Evolutionary conservation across 2,329 filamentous ascomycete genomes (phyloP).

Genomic region (Pseudovirgaria hyperparasitica): DNA sequence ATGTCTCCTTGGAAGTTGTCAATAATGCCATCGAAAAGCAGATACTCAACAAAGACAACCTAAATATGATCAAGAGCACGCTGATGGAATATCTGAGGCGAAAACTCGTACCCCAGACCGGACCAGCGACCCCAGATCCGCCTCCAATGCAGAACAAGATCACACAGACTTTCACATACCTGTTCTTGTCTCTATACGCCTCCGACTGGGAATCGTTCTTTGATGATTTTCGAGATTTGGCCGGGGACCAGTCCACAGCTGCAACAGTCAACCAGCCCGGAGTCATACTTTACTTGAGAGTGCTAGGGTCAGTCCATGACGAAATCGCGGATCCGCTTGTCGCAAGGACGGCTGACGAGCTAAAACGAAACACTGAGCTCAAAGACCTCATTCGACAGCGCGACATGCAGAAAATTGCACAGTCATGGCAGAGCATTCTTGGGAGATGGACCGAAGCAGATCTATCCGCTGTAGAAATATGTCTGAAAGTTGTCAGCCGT

Average conservation of each 20-base stretch:
- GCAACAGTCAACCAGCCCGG: conserved; percentile 58
- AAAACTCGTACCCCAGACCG: conserved; percentile 49
- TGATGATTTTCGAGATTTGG: conserved; percentile 74
- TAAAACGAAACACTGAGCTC: conserved; percentile 74
- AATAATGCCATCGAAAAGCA: conserved; percentile 82
- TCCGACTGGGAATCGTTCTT: conserved; percentile 82
- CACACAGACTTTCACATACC: conserved; percentile 85
- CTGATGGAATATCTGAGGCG: conserved; percentile 70
- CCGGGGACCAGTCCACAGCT: conserved; percentile 44
- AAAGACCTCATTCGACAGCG: conserved; percentile 82
- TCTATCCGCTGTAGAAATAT: conserved; percentile 70
- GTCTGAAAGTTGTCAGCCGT: conserved; percentile 80
- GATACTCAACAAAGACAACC: conserved; percentile 57
- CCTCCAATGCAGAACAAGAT: conserved; percentile 87
- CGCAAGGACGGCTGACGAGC: conserved; percentile 62
- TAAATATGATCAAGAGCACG: conserved; percentile 66
- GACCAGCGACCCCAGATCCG: conserved; percentile 51
- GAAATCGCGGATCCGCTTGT: conserved; percentile 93
- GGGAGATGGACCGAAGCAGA: conserved; percentile 56
- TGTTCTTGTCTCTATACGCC: conserved; percentile 80
- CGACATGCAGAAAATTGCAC: conserved; percentile 78
- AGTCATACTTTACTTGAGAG: conserved; percentile 76
- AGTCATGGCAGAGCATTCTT: conserved; percentile 85
- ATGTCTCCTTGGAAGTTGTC: conserved; percentile 83
- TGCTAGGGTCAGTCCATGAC: conserved; percentile 83